Evolutionary conservation across 805 yeast species (phyloP), one percentile per base, ranked within the genome.

Genomic region (Candida sonorensis): DNA sequence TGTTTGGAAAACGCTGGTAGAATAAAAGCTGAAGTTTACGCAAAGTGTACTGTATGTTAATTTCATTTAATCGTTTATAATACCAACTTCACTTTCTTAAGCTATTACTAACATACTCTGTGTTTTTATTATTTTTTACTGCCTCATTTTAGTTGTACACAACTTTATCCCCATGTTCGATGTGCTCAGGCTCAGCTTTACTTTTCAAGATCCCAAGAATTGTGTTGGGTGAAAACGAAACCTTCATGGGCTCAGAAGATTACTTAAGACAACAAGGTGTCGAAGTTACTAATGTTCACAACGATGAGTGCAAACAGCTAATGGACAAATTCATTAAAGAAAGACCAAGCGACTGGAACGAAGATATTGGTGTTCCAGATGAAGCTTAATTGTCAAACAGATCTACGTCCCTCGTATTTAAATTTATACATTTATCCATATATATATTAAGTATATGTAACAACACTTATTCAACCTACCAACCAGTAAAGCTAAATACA

Each of bases 181-280:
- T 90, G 97, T 90, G 97, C 56, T 75, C 92, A 4, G 97, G 97
- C 14, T 94, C 97, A 5, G 82, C 90, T 42, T 50, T 90, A 32
- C 66, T 90, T 68, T 90, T 87, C 61, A 95, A 95, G 25, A 71
- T 90, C 45, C 78, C 80, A 48, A 69, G 97, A 42, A 81, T 85
- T 26, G 97, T 90, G 0, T 48, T 87, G 57, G 96, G 96, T 19
- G 98, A 90, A 55, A 87, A 87, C 59, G 72, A 61, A 34, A 90
- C 81, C 19, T 90, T 82, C 46, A 45, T 68, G 21, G 96, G 97
- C 10, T 94, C 84, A 17, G 97, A 90, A 55, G 81, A 77, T 26
- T 76, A 77, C 55, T 66, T 90, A 47, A 53, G 56, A 40, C 50
- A 68, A 4, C 66, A 79, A 45, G 94, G 94, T 12, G 79, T 83